Evolutionary conservation across 2,329 filamentous ascomycete genomes (phyloP).

Genomic region (Blumeria graminis): DNA sequence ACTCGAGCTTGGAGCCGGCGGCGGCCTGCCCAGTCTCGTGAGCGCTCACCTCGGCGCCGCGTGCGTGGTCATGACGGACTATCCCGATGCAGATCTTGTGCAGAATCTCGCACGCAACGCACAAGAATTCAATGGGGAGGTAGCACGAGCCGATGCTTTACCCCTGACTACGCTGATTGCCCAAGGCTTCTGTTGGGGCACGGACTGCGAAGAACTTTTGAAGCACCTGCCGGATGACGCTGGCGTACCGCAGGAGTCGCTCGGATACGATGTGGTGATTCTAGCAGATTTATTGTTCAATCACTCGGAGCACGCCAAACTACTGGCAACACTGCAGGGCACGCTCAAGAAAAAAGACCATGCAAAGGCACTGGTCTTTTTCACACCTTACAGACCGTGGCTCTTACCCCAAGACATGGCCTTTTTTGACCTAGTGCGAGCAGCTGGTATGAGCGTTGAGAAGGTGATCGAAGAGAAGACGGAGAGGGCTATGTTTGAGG

Average conservation of each 20-base stretch:
- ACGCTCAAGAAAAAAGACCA: constrained; percentile 28
- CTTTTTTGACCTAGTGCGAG: constrained; percentile 59
- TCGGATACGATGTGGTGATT: constrained; percentile 55
- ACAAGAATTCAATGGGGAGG: constrained; percentile 22
- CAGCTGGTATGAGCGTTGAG: constrained; percentile 48
- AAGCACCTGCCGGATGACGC: constrained; percentile 21
- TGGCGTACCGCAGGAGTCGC: constrained; percentile 2
- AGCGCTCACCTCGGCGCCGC: constrained; percentile 47
- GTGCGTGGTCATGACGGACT: constrained; percentile 63
- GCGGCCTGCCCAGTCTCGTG: constrained; percentile 61
- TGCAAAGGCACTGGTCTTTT: constrained; percentile 53
- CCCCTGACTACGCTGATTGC: not conserved
- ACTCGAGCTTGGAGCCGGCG: constrained; percentile 73
- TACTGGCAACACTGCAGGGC: constrained; percentile 45
- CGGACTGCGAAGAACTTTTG: constrained; percentile 31
- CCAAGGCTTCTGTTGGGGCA: constrained; percentile 69
- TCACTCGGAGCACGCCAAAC: constrained; percentile 61
- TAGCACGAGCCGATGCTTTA: constrained; percentile 9
- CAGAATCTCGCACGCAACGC: constrained; percentile 60
- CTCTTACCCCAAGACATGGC: constrained; percentile 59
- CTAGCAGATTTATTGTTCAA: constrained; percentile 81
- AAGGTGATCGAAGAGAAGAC: constrained; percentile 62
- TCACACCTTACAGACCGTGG: constrained; percentile 87
- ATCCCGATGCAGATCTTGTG: constrained; percentile 65
- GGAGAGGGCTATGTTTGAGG: constrained; percentile 72